A percentile compares a stretch with the other conserved stretches of the same genome.
Conservation (phyloP, 345 rosid species). For the Eucalyptus cloeziana region DNA sequence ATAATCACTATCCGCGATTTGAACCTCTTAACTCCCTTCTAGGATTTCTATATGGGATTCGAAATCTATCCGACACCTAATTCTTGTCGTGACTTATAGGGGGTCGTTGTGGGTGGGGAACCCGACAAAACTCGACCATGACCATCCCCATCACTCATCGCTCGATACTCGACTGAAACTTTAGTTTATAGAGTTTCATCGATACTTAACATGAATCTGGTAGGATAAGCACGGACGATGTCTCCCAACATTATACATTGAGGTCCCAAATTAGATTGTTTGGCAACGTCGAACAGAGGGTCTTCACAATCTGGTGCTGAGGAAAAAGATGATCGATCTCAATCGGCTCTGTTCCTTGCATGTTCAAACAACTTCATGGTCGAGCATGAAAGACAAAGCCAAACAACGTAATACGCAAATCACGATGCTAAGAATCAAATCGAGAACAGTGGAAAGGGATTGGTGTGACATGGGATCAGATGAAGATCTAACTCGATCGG, state of each 20-base stretch:
- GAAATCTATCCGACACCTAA: background rate
- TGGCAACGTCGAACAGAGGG: background rate
- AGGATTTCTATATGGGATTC: background rate
- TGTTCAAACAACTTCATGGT: background rate
- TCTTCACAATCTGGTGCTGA: background rate
- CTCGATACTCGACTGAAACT: background rate
- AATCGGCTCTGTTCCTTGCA: background rate
- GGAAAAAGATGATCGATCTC: background rate
- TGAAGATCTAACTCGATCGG: background rate
- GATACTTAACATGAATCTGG: background rate
- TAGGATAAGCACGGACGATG: background rate
- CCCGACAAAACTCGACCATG: background rate
- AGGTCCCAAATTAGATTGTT: background rate
- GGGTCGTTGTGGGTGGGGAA: no score
- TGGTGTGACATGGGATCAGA: background rate
- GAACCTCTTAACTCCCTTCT: background rate
- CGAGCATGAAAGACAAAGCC: background rate
- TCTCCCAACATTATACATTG: background rate
- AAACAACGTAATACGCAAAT: background rate
- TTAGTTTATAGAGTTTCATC: background rate
- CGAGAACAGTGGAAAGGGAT: background rate
- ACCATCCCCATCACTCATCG: background rate
- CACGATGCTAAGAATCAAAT: background rate
- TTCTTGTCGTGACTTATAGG: background rate
- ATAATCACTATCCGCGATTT: fast-evolving